A percentile compares a stretch with the other conserved stretches of the same genome.
Evolutionary conservation across 2,329 filamentous ascomycete genomes (phyloP).

Genomic region (Neospermospora avenae): DNA sequence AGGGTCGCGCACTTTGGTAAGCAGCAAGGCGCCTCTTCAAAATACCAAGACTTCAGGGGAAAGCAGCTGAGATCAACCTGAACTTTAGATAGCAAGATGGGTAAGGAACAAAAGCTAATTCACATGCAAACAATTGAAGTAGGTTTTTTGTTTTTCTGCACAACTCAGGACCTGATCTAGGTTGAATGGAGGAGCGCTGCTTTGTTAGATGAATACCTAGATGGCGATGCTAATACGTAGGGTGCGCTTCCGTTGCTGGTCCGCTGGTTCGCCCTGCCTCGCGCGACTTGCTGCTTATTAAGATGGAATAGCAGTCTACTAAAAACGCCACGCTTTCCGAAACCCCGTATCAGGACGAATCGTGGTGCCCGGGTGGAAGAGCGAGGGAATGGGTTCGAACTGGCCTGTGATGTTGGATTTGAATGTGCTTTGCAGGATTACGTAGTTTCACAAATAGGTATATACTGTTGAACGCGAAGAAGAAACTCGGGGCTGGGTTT

Average conservation of each 20-base stretch:
- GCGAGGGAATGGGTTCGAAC: no score
- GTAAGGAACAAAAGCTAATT: not conserved
- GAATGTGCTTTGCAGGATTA: not conserved
- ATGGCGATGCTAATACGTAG: not conserved
- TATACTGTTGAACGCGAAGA: not conserved
- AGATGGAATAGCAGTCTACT: not conserved
- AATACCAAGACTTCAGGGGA: slow-evolving; percentile 2
- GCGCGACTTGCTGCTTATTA: slow-evolving; percentile 4
- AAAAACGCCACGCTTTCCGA: slow-evolving; percentile 1
- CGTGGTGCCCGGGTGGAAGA: not conserved
- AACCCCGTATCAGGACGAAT: slow-evolving; percentile 5
- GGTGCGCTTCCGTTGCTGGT: not conserved
- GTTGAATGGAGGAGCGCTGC: not conserved
- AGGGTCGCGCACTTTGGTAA: not conserved
- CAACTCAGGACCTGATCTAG: not conserved
- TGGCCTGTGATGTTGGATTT: not conserved
- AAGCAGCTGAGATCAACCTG: not conserved
- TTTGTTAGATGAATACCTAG: not conserved
- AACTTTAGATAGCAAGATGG: not conserved
- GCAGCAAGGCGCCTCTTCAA: slow-evolving; percentile 3
- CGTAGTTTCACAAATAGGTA: not conserved
- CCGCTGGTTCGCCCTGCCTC: not conserved
- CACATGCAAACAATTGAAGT: not conserved
- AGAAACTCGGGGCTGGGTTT: not conserved
- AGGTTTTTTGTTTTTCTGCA: not conserved